These are phyloP conservation scores for Haplosporangium sp. DNA, from an alignment of 371 early-diverging fungal species.

Conservation along the genomic window DNA sequence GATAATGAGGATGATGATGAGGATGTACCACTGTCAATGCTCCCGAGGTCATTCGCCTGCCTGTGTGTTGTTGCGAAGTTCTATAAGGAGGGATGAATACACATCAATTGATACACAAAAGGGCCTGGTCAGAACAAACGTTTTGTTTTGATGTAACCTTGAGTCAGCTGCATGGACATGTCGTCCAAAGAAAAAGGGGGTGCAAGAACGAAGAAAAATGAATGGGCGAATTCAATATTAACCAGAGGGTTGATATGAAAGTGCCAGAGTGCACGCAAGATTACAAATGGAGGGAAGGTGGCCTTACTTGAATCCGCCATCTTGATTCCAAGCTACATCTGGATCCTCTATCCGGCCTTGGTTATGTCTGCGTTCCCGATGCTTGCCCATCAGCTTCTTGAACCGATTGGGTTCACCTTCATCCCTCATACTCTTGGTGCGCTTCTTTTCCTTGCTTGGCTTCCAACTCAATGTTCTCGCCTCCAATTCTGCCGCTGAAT, in stretches of 20 bases:
- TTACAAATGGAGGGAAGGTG: neutral
- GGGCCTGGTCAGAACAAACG: neutral
- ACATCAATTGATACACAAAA: too few relatives aligned
- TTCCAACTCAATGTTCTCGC: neutral
- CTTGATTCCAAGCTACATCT: conserved; percentile 29
- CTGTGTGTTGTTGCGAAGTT: neutral
- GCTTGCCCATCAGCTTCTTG: conserved; percentile 24
- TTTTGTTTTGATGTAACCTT: neutral
- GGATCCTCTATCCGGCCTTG: conserved; percentile 24
- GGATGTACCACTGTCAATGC: conserved; percentile 21
- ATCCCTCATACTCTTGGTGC: conserved; percentile 38
- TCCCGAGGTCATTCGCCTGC: conserved; percentile 40
- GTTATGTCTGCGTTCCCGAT: conserved; percentile 7
- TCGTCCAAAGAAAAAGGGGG: too few relatives aligned
- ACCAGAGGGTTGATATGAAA: neutral
- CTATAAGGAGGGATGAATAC: neutral
- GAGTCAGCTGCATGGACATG: too few relatives aligned
- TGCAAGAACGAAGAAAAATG: too few relatives aligned
- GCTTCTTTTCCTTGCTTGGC: conserved; percentile 11
- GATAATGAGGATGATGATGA: conserved; percentile 1
- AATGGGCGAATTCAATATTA: too few relatives aligned
- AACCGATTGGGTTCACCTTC: conserved; percentile 41
- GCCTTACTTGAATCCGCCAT: conserved; percentile 27
- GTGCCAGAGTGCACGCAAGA: neutral
- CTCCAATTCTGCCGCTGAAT: conserved; percentile 19